Percentiles rank a stretch among this genome's conserved stretches.
phyloP scores from a whole-genome alignment of 768 basidiomycete species.

The Clathrus columnatus region DNA sequence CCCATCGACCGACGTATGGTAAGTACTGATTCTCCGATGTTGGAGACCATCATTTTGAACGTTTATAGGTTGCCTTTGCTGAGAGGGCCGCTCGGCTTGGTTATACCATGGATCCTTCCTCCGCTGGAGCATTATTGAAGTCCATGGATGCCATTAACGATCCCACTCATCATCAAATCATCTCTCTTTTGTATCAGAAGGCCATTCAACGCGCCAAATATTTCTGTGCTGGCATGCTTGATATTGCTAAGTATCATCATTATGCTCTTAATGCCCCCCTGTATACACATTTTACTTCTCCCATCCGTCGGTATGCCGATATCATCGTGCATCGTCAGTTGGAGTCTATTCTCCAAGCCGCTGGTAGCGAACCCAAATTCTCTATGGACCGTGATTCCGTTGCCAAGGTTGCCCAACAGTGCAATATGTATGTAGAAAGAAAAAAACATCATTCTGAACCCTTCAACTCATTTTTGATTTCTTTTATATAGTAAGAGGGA shows the following conservation, averaged over 20 bases:
- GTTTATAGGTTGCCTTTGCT: constrained; percentile 57
- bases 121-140: constrained; percentile 72
- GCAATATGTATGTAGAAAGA: constrained; percentile 68
- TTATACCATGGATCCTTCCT: constrained; percentile 70
- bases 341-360: constrained; percentile 74
- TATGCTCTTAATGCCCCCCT: constrained; percentile 85
- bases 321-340: constrained; percentile 94
- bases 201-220: constrained; percentile 95
- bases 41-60: constrained; percentile 10
- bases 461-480: neutral
- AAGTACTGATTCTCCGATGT: constrained; percentile 20
- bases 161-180: constrained; percentile 62
- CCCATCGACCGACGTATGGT: constrained; percentile 90
- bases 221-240: constrained; percentile 98
- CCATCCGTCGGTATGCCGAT: constrained; percentile 90
- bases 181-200: constrained; percentile 79
- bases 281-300: constrained; percentile 91
- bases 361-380: constrained; percentile 77
- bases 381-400: constrained; percentile 97
- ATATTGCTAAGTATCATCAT: constrained; percentile 95
- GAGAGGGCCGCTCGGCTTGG: constrained; percentile 82
- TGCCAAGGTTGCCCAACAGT: constrained; percentile 95
- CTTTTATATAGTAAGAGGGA: constrained; percentile 63
- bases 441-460: neutral
- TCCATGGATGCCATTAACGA: constrained; percentile 72